phyloP scores from a whole-genome alignment of 169 alveolate species.

The Plasmodium coatneyi region DNA sequence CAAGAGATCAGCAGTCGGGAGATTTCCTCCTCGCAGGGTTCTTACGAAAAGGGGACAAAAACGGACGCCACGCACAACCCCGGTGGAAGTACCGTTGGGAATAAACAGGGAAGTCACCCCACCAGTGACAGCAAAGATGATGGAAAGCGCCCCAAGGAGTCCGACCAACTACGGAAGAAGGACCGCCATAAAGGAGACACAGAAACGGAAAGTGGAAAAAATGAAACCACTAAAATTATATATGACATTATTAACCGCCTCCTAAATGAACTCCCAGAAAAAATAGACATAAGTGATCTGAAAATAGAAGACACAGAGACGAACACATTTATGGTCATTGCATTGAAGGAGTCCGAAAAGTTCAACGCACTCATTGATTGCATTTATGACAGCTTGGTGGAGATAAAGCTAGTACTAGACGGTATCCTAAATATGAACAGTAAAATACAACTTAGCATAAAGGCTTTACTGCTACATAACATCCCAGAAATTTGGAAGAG shows the following conservation, averaged over 20 bases:
- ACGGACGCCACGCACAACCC: not conserved
- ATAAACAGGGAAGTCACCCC: too few relatives aligned
- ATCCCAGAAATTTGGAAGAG: constrained; percentile 64
- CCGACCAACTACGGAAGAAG: constrained; percentile 2
- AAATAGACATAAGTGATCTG: constrained; percentile 78
- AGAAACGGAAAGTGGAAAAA: constrained; percentile 82
- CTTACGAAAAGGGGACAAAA: constrained; percentile 10
- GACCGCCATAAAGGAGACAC: constrained; percentile 73
- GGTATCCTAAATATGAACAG: constrained; percentile 52
- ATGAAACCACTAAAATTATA: constrained; percentile 88
- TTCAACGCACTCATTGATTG: constrained; percentile 55
- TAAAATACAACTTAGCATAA: constrained; percentile 57
- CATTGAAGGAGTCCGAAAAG: constrained; percentile 61
- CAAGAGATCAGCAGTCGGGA: constrained; percentile 78
- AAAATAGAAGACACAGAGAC: constrained; percentile 76
- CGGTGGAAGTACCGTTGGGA: not conserved
- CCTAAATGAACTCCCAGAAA: constrained; percentile 87
- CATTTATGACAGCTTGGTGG: constrained; percentile 53
- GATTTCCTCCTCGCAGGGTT: constrained; percentile 25
- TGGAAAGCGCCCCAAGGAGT: not conserved
- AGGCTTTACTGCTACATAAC: constrained; percentile 56
- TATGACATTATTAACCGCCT: constrained; percentile 86
- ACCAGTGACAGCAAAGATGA: not conserved
- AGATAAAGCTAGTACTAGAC: constrained; percentile 52
- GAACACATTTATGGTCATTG: constrained; percentile 76